Conservation (phyloP, 768 basidiomycete genomes). For the Termitomyces sp. region DNA sequence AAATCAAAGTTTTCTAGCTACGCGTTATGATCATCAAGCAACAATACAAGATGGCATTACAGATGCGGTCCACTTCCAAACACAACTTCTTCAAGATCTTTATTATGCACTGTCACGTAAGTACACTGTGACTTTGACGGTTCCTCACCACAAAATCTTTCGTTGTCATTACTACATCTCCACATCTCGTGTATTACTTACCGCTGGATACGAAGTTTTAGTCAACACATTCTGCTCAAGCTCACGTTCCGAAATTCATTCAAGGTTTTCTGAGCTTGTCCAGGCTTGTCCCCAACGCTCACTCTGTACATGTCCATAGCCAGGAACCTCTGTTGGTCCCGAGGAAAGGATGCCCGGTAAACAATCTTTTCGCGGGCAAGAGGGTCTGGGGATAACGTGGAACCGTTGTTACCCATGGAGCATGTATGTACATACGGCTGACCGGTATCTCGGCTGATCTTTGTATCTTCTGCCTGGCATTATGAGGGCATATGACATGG, state of each 20-base stretch:
- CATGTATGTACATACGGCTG: neutral
- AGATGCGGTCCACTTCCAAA: neutral
- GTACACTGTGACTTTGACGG: neutral
- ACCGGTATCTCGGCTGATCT: neutral
- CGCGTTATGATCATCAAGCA: neutral
- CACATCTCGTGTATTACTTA: neutral
- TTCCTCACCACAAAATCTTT: neutral
- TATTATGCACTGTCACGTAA: neutral
- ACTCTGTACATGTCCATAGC: neutral
- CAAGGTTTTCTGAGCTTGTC: neutral
- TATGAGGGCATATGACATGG: neutral
- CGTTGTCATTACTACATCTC: neutral
- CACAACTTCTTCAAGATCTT: neutral
- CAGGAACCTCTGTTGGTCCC: neutral
- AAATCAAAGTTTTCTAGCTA: neutral
- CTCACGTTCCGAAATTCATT: neutral
- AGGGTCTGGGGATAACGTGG: neutral
- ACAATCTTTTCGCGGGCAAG: neutral
- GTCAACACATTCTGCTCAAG: neutral
- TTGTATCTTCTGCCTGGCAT: neutral
- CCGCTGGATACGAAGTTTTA: too few relatives aligned
- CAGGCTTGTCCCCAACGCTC: too few relatives aligned
- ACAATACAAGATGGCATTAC: neutral
- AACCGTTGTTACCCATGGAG: neutral
- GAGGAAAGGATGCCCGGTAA: neutral